Percentiles rank a stretch among this genome's conserved stretches.
phyloP scores from a whole-genome alignment of 176 grass and related monocot species.

The Typha latifolia region DNA sequence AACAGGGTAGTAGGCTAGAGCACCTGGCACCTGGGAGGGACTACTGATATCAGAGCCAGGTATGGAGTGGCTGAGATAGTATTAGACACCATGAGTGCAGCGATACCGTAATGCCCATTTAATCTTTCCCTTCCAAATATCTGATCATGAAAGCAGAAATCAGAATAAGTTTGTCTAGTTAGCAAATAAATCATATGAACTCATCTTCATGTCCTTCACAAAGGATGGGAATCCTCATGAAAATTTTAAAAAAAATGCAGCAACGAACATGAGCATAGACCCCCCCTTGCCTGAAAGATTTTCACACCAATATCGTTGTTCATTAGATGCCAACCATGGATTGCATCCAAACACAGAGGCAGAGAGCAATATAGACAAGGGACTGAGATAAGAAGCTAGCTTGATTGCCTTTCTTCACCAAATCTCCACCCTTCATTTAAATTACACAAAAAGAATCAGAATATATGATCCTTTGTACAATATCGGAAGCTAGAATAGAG shows the following conservation, averaged over 20 bases:
- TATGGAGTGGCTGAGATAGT: too few relatives aligned
- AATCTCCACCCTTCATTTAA: constrained; percentile 26
- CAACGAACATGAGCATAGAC: constrained; percentile 66
- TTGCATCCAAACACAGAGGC: constrained; percentile 30
- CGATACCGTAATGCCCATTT: constrained; percentile 78
- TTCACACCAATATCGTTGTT: too few relatives aligned
- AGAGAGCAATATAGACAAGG: constrained; percentile 52
- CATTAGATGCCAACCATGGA: too few relatives aligned
- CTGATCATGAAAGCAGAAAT: constrained; percentile 1
- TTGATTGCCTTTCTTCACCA: constrained; percentile 48
- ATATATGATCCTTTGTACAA: too few relatives aligned
- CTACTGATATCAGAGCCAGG: too few relatives aligned
- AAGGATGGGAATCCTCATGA: constrained; percentile 99
- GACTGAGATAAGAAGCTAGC: constrained; percentile 56
- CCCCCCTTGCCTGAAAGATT: constrained; percentile 52
- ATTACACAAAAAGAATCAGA: too few relatives aligned
- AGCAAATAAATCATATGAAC: not conserved
- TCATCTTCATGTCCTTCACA: constrained; percentile 88
- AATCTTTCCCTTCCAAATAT: constrained; percentile 68
- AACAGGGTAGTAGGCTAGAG: too few relatives aligned
- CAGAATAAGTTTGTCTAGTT: not conserved
- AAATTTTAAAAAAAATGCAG: constrained; percentile 56
- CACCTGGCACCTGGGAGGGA: too few relatives aligned
- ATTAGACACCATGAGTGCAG: not conserved
- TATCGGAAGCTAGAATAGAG: too few relatives aligned